phyloP scores from a whole-genome alignment of 2,329 filamentous ascomycete species.

The Verticillium zaregamsianum region DNA sequence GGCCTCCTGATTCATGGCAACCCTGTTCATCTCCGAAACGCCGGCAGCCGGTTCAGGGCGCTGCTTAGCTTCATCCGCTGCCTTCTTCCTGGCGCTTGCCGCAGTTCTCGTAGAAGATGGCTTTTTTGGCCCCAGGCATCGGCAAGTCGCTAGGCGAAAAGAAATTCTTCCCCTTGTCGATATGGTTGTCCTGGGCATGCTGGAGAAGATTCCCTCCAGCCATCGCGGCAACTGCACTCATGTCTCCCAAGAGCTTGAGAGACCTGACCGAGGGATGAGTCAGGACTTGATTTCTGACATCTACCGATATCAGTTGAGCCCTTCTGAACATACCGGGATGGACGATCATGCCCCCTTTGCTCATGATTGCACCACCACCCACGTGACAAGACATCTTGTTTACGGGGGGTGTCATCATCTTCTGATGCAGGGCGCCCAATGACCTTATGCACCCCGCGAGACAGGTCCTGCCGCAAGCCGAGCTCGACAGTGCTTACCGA shows the following conservation, averaged over 20 bases:
- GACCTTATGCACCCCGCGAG: neutral
- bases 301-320: neutral
- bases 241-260: neutral
- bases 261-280: neutral
- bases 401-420: neutral
- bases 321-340: neutral
- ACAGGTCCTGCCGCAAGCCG: neutral
- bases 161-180: neutral
- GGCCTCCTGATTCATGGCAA: neutral
- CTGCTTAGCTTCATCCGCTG: neutral
- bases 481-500: neutral
- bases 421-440: neutral
- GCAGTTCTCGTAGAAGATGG: no score
- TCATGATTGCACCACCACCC: neutral
- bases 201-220: no score
- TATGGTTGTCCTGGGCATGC: neutral
- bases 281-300: neutral
- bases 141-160: neutral
- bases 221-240: neutral
- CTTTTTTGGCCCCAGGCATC: no score
- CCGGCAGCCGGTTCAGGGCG: neutral
- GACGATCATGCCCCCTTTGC: neutral
- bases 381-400: neutral
- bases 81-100: neutral
- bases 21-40: neutral